These are phyloP conservation scores for Luvunga scandens DNA, from an alignment of 345 rosid genomes.

Conservation along the genomic window DNA sequence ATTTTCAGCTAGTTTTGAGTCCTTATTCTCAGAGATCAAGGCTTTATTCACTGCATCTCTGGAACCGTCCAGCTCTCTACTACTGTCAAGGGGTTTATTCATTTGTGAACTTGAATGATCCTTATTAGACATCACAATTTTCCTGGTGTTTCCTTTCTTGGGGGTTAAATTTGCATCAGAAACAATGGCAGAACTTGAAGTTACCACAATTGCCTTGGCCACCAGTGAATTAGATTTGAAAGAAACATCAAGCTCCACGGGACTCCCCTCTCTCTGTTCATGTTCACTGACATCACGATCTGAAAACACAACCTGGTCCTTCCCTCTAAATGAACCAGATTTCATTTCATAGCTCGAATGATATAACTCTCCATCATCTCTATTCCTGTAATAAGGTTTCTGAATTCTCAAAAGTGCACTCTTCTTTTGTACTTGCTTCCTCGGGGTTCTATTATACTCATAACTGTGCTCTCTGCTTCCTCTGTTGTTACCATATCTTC, in stretches of 20 bases:
- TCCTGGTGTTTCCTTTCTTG: slow-evolving; percentile 54
- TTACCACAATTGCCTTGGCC: slow-evolving; percentile 60
- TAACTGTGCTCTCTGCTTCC: slow-evolving; percentile 50
- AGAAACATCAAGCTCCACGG: slow-evolving; percentile 83
- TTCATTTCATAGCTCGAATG: slow-evolving; percentile 39
- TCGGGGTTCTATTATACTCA: slow-evolving; percentile 45
- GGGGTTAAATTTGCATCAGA: slow-evolving; percentile 37
- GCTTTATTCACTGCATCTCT: slow-evolving; percentile 24
- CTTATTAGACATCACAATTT: slow-evolving; percentile 27
- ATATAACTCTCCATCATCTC: slow-evolving; percentile 50
- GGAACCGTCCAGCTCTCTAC: slow-evolving; percentile 21
- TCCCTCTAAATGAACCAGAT: slow-evolving; percentile 41
- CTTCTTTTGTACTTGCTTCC: slow-evolving; percentile 70
- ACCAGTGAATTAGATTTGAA: slow-evolving; percentile 78
- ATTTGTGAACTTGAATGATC: slow-evolving; percentile 25
- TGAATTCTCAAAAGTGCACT: slow-evolving; percentile 89
- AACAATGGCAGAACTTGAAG: slow-evolving; percentile 33
- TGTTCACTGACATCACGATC: slow-evolving; percentile 38
- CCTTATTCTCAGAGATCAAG: slow-evolving; percentile 27
- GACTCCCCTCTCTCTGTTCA: slow-evolving; percentile 46
- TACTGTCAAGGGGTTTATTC: slow-evolving; percentile 23
- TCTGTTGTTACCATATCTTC: slow-evolving; percentile 35
- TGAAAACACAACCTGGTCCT: slow-evolving; percentile 38
- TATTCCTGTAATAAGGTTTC: slow-evolving; percentile 38
- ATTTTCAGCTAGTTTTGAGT: slow-evolving; percentile 32